phyloP scores from a whole-genome alignment of 257 asterid species.

The Orobanche coerulescens region DNA sequence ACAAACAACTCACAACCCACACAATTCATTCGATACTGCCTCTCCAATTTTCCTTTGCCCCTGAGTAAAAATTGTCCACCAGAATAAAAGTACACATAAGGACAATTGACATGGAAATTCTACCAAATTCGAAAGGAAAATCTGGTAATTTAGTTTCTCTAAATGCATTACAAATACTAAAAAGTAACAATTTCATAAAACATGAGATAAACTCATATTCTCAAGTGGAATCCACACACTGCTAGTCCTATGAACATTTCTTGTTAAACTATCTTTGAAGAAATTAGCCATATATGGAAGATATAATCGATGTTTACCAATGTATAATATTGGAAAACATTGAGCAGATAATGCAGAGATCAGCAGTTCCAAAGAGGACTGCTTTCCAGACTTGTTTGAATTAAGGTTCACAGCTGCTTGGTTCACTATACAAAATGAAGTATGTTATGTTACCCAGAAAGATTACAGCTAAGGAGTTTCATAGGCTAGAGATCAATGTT shows the following conservation, averaged over 20 bases:
- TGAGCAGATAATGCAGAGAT: background rate
- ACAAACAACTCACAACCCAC: constrained; percentile 89
- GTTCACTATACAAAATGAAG: too few relatives aligned
- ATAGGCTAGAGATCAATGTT: too few relatives aligned
- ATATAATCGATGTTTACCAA: background rate
- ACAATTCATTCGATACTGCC: constrained; percentile 89
- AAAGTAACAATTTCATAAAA: constrained; percentile 1
- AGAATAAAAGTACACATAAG: background rate
- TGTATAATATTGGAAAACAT: background rate
- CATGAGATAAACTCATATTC: background rate
- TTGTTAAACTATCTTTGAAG: background rate
- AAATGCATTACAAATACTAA: background rate
- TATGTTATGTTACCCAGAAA: too few relatives aligned
- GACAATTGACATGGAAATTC: background rate
- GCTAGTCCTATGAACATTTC: background rate
- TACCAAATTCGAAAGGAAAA: background rate
- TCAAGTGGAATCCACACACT: constrained; percentile 11
- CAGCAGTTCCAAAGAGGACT: background rate
- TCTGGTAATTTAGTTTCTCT: background rate
- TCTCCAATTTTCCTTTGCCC: constrained; percentile 94
- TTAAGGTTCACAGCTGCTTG: background rate
- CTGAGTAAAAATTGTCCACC: constrained; percentile 35
- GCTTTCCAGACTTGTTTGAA: background rate
- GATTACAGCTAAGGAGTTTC: too few relatives aligned
- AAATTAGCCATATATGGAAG: background rate